phyloP scores from a whole-genome alignment of 768 basidiomycete species.

The Suillus luteus region DNA sequence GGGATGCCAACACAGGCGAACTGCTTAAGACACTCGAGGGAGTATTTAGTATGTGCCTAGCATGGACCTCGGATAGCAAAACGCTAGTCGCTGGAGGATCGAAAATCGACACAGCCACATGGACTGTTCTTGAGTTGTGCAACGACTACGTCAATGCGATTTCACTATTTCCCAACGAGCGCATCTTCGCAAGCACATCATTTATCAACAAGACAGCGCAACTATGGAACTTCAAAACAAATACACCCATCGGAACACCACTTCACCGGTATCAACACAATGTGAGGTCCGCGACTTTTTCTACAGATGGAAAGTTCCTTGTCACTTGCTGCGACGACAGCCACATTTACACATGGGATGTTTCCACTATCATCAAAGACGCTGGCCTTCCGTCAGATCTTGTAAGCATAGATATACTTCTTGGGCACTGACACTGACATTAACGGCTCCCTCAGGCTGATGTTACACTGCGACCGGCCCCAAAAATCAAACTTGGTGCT shows the following conservation, averaged over 20 bases:
- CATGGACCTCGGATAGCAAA: not conserved
- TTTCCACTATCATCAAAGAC: not conserved
- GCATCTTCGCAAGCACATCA: not conserved
- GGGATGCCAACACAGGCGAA: not conserved
- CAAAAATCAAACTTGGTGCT: not conserved
- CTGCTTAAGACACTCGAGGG: not conserved
- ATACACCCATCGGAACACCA: not conserved
- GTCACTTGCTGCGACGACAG: not conserved
- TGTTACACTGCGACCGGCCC: not conserved
- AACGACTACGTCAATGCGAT: fast-evolving
- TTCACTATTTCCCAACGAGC: not conserved
- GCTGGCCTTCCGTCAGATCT: not conserved
- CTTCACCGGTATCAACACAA: not conserved
- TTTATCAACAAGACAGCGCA: not conserved
- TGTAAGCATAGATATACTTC: not conserved
- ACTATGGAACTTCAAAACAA: not conserved
- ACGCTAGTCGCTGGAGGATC: fast-evolving
- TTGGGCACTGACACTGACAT: too few relatives aligned
- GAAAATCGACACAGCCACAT: not conserved
- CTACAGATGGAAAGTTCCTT: not conserved
- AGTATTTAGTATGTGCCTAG: not conserved
- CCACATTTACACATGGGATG: not conserved
- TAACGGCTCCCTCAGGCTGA: not conserved
- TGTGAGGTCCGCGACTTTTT: not conserved
- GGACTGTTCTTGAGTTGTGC: not conserved